A percentile compares a stretch with the other conserved stretches of the same genome.
Evolutionary conservation across 225 moss, liverwort and hornwort genomes (phyloP).

Genomic region (Marchantia polymorpha): DNA sequence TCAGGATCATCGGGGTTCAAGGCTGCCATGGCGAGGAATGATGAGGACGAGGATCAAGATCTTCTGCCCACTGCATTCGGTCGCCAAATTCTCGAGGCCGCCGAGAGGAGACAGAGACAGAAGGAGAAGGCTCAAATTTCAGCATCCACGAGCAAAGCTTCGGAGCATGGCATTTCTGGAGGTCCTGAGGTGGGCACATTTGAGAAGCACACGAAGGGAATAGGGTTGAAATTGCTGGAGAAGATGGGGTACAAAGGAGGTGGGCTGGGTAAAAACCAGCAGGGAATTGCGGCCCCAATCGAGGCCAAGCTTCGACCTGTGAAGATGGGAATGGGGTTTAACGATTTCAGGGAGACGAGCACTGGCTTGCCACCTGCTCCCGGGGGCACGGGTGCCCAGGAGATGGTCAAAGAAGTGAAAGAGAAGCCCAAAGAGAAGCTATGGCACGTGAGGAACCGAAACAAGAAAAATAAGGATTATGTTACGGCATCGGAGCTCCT

Average conservation of each 20-base stretch:
- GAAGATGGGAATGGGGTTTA: slow-evolving; percentile 99
- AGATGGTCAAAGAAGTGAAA: slow-evolving; percentile 51
- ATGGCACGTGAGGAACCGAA: slow-evolving; percentile 70
- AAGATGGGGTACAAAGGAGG: slow-evolving; percentile 99
- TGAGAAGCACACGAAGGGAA: slow-evolving; percentile 74
- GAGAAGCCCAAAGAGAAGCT: slow-evolving; percentile 73
- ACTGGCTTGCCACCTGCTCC: slow-evolving; percentile 68
- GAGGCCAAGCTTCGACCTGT: slow-evolving; percentile 77
- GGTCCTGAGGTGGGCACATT: slow-evolving; percentile 51
- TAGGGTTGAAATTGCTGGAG: slow-evolving; percentile 79
- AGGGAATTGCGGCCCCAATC: slow-evolving; percentile 84
- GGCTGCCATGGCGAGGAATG: slow-evolving; percentile 1
- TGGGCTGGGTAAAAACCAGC: slow-evolving; percentile 85
- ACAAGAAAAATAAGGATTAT: slow-evolving; percentile 57
- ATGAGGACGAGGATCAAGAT: slow-evolving; percentile 50
- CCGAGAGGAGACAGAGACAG: slow-evolving; percentile 75
- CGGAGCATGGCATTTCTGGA: slow-evolving; percentile 17
- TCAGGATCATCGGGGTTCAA: slow-evolving; percentile 45
- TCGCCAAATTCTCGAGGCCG: slow-evolving; percentile 79
- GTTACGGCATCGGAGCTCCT: slow-evolving; percentile 73
- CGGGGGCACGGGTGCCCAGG: slow-evolving; percentile 50
- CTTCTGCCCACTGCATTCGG: slow-evolving; percentile 90
- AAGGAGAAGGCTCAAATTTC: slow-evolving; percentile 68
- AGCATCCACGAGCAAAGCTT: slow-evolving; percentile 50
- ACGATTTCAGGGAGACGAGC: slow-evolving; percentile 71